Conservation (phyloP, 2,329 filamentous ascomycete species). For the Nemania bipapillata region DNA sequence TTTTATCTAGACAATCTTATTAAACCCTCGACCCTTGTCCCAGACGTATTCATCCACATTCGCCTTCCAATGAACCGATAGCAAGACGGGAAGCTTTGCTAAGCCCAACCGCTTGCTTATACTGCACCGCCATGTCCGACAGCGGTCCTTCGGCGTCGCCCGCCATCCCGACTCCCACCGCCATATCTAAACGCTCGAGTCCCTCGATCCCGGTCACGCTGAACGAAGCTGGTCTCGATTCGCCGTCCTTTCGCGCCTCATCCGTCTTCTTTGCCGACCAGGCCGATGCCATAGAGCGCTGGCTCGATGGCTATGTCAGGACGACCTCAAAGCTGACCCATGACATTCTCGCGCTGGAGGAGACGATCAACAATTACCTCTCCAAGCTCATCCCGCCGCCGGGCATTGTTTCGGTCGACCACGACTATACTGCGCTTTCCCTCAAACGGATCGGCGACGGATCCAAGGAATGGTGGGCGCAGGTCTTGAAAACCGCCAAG, state of each 20-base stretch:
- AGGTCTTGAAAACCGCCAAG: slow-evolving; percentile 77
- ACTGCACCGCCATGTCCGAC: slow-evolving; percentile 45
- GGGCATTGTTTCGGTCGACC: slow-evolving; percentile 84
- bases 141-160: slow-evolving; percentile 40
- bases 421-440: slow-evolving; percentile 91
- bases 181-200: slow-evolving; percentile 47
- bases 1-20: no score
- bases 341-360: slow-evolving; percentile 78
- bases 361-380: slow-evolving; percentile 80
- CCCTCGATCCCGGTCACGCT: slow-evolving; percentile 78
- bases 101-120: neutral
- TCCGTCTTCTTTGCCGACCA: slow-evolving; percentile 89
- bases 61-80: slow-evolving; percentile 34
- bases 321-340: slow-evolving; percentile 66
- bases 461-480: slow-evolving; percentile 86
- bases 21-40: neutral
- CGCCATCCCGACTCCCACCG: slow-evolving; percentile 32
- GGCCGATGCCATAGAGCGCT: slow-evolving; percentile 88
- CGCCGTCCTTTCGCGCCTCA: slow-evolving; percentile 91
- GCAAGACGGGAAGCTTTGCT: slow-evolving; percentile 13
- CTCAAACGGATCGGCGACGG: slow-evolving; percentile 87
- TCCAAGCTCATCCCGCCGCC: slow-evolving; percentile 77
- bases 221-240: slow-evolving; percentile 95
- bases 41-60: neutral
- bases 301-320: slow-evolving; percentile 75